These are phyloP conservation scores for Yamadazyma aaseri DNA, from an alignment of 1,139 yeast species.

Conservation along the genomic window DNA sequence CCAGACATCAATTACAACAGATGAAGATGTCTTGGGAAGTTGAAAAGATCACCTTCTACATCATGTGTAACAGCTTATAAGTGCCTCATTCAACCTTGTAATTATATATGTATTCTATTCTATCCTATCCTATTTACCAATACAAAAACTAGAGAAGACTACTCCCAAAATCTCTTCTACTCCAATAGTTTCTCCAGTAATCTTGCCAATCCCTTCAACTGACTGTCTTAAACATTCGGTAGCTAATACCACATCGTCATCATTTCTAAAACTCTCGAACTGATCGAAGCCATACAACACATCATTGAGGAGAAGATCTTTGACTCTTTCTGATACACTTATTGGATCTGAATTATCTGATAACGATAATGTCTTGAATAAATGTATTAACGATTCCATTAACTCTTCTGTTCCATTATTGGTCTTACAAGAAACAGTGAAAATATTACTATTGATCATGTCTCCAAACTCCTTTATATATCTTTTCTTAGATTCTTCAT, in stretches of 20 bases:
- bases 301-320: constrained; percentile 69
- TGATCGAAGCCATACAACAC: constrained; percentile 70
- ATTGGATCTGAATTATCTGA: constrained; percentile 59
- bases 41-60: constrained; percentile 39
- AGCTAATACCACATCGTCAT: constrained; percentile 77
- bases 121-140: too few relatives aligned
- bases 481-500: constrained; percentile 20
- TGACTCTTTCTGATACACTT: constrained; percentile 70
- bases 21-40: constrained; percentile 49
- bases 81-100: constrained; percentile 3
- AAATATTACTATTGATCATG: constrained; percentile 4
- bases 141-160: constrained; percentile 88
- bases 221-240: constrained; percentile 74
- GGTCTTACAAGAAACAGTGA: constrained; percentile 58
- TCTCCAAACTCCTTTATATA: constrained; percentile 2
- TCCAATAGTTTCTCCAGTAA: constrained; percentile 87
- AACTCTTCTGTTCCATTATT: constrained; percentile 56
- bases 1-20: constrained; percentile 49
- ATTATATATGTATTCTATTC: constrained; percentile 14
- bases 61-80: constrained; percentile 22
- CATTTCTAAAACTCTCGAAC: constrained; percentile 49
- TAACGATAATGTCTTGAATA: constrained; percentile 51
- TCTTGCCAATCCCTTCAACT: constrained; percentile 84
- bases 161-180: constrained; percentile 89
- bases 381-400: constrained; percentile 26